Percentiles rank a stretch among this genome's conserved stretches.
Evolutionary conservation across 495 filamentous ascomycete genomes (phyloP).

Genomic region (Ascodesmis nigricans): DNA sequence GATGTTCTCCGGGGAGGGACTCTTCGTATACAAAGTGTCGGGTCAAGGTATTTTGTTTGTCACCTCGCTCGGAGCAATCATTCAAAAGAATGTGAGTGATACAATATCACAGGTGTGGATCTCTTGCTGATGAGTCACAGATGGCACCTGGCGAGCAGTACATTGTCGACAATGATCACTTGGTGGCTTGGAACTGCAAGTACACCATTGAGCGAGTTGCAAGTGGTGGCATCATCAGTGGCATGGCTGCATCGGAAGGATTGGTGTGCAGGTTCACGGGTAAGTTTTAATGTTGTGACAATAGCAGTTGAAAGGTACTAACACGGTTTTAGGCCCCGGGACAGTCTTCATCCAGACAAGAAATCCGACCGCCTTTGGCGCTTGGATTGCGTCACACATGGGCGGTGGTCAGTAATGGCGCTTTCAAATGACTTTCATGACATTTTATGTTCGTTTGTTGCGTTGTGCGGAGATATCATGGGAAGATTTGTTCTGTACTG

Average conservation of each 20-base stretch:
- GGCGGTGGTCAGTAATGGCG: slow-evolving; percentile 14
- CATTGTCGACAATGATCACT: slow-evolving; percentile 82
- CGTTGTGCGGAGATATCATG: too few relatives aligned
- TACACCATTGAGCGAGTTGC: slow-evolving; percentile 76
- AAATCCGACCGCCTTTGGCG: slow-evolving; percentile 44
- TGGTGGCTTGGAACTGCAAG: slow-evolving; percentile 94
- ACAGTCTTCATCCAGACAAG: slow-evolving; percentile 87
- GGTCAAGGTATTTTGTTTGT: slow-evolving; percentile 69
- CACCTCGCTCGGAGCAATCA: slow-evolving; percentile 82
- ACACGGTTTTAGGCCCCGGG: slow-evolving; percentile 47
- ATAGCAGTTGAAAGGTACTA: too few relatives aligned
- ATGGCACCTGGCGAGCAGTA: slow-evolving; percentile 52
- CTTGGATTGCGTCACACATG: slow-evolving; percentile 26
- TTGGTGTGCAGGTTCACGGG: slow-evolving; percentile 80
- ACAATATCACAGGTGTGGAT: neutral
- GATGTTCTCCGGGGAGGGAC: slow-evolving; percentile 78
- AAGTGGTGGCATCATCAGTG: slow-evolving; percentile 69
- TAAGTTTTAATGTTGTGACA: slow-evolving; percentile 9
- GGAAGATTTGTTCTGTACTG: too few relatives aligned
- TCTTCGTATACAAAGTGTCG: slow-evolving; percentile 74
- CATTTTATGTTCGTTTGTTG: too few relatives aligned
- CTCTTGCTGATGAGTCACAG: slow-evolving; percentile 1
- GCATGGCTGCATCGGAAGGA: slow-evolving; percentile 58
- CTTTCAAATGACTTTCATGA: too few relatives aligned
- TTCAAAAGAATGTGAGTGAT: slow-evolving; percentile 69